phyloP scores from a whole-genome alignment of 1,139 yeast species.

The Williopsis jadinii region DNA sequence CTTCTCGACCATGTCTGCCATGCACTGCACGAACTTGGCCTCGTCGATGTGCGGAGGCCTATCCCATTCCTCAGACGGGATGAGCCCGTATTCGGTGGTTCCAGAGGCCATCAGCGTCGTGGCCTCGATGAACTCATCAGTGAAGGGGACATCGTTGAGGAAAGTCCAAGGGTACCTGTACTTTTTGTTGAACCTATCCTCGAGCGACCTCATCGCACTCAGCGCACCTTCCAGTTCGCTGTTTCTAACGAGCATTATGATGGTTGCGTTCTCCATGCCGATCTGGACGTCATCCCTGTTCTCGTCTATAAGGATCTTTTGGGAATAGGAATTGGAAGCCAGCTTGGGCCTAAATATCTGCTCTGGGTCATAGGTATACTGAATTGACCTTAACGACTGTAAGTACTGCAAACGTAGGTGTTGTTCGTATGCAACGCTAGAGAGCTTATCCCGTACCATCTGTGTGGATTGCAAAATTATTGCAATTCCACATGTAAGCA shows the following conservation, averaged over 20 bases:
- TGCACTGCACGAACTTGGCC: constrained; percentile 35
- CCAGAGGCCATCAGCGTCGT: constrained; percentile 87
- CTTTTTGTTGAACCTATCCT: constrained; percentile 60
- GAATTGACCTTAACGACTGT: constrained; percentile 5
- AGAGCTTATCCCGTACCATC: constrained; percentile 17
- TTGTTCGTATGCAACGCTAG: constrained; percentile 18
- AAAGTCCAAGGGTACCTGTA: constrained; percentile 84
- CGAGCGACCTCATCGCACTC: constrained; percentile 58
- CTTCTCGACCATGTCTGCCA: constrained; percentile 49
- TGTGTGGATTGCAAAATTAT: constrained; percentile 14
- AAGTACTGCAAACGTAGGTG: constrained; percentile 11
- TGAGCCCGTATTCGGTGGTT: constrained; percentile 61
- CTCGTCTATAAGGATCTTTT: constrained; percentile 24
- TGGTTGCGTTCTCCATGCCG: constrained; percentile 46
- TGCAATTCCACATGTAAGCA: constrained; percentile 17
- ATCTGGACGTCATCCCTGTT: constrained; percentile 29
- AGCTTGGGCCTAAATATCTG: constrained; percentile 26
- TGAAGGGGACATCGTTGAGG: constrained; percentile 75
- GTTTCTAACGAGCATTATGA: constrained; percentile 68
- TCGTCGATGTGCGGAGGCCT: constrained; percentile 44
- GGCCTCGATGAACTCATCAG: constrained; percentile 51
- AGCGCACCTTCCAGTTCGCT: constrained; percentile 58
- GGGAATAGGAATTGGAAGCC: constrained; percentile 38
- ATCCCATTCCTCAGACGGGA: constrained; percentile 68
- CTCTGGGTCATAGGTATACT: constrained; percentile 6